Conservation (phyloP, 495 filamentous ascomycete genomes). For the Tetracladium marchalianum region DNA sequence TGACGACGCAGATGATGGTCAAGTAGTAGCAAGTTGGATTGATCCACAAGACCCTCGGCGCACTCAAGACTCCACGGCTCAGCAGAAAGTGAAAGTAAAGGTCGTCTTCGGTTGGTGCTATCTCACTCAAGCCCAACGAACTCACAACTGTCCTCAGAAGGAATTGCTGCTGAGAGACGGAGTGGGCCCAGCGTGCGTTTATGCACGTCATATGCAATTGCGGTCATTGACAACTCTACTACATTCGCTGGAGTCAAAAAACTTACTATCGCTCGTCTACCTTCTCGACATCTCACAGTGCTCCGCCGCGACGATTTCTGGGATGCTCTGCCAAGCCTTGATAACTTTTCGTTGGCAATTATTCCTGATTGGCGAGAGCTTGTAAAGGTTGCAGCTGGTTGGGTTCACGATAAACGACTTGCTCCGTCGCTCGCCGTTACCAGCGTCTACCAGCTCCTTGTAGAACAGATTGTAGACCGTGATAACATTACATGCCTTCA, state of each 20-base stretch:
- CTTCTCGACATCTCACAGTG: slow-evolving; percentile 33
- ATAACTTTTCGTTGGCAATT: slow-evolving; percentile 33
- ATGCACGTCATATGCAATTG: slow-evolving; percentile 43
- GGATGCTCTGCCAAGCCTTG: slow-evolving; percentile 32
- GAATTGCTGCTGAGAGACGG: slow-evolving; percentile 48
- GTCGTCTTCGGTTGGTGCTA: too few species aligned
- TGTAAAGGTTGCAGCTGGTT: slow-evolving; percentile 25
- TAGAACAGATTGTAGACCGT: slow-evolving; percentile 25
- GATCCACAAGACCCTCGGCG: too few species aligned
- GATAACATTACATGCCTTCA: slow-evolving; percentile 36
- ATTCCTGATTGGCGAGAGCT: slow-evolving; percentile 46
- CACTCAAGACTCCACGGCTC: too few species aligned
- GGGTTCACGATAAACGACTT: slow-evolving; percentile 27
- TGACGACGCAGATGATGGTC: too few species aligned
- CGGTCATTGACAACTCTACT: slow-evolving; percentile 36
- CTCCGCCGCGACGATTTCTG: slow-evolving; percentile 41
- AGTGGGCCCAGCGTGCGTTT: slow-evolving; percentile 49
- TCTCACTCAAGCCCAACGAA: slow-evolving; percentile 28
- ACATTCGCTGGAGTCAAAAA: slow-evolving; percentile 32
- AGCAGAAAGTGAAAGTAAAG: too few species aligned
- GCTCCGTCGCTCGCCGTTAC: slow-evolving; percentile 31
- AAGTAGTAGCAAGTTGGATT: too few species aligned
- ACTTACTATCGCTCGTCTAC: slow-evolving; percentile 41
- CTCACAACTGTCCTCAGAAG: slow-evolving; percentile 40
- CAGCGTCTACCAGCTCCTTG: slow-evolving; percentile 33